Evolutionary conservation across 176 grass and related monocot genomes (phyloP), one percentile per base, ranked within the genome.

Genomic region (Cenchrus purpureus): DNA sequence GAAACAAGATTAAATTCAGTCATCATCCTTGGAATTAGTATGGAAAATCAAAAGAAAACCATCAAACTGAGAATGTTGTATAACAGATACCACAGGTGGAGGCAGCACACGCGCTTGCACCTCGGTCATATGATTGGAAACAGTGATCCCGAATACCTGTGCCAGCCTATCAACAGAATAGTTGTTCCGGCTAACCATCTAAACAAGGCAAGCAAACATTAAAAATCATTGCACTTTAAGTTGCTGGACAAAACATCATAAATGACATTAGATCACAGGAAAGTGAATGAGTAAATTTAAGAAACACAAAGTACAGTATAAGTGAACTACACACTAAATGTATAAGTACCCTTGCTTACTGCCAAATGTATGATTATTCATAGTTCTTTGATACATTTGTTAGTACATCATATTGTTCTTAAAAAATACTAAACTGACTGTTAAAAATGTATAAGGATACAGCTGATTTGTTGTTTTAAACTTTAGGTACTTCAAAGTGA

Each of bases 71-170:
- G 34, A 43, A 44, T 28, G 17, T 12, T 72, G 55, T 64, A 83
- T 44, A 81, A 69, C 64, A 74, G 40, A 50, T 82, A 94, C 94
- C 71, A 5, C 73, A 8, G 94, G 92, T 79, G 92, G 79, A 65
- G 90, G 86, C 37, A 94, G 84, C 58, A 94, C 77, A 3, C 90
- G 92, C 6, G 94, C 88, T 28, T 90, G 55, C 37, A 97, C 86
- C 58, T 75, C 55, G 58, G 74, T 65, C 78, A 92, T 91, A 37
- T 87, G 40, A 67, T 88, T 81, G 46, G 6, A 52, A 46, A 97
- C 74, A 9, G 25, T 67, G 44, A 97, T 78, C 43, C 90, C 90
- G 59, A 97, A 97, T 84, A 79, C 88, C 4, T 57, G 69, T 43
- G 68, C 88, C 48, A 88, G 73, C 48, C 14, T 61, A 84, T 94